These are phyloP conservation scores for Brassica rapa DNA, from an alignment of 345 rosid genomes.

Conservation along the genomic window DNA sequence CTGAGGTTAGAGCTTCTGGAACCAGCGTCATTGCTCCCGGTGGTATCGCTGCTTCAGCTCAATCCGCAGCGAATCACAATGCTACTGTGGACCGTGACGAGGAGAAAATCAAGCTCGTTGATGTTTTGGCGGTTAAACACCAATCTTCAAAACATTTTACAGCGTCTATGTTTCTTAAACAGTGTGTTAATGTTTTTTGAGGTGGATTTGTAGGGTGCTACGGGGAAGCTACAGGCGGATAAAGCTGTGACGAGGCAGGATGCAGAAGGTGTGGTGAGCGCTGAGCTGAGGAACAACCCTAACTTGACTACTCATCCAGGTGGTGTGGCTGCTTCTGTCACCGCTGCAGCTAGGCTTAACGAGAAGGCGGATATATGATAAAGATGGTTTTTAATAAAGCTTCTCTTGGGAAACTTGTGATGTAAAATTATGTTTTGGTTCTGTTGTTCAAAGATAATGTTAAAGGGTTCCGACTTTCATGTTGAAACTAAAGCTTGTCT, in stretches of 20 bases:
- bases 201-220: conserved; percentile 49
- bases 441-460: not conserved
- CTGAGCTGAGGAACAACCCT: conserved; percentile 70
- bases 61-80: conserved; percentile 64
- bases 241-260: conserved; percentile 65
- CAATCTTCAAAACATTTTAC: not conserved
- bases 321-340: conserved; percentile 66
- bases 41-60: conserved; percentile 67
- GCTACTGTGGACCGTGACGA: conserved; percentile 44
- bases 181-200: not conserved
- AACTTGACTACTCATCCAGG: conserved; percentile 51
- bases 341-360: conserved; percentile 71
- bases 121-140: conserved; percentile 47
- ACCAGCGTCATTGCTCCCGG: conserved; percentile 48
- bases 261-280: conserved; percentile 64
- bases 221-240: conserved; percentile 53
- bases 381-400: conserved; percentile 46
- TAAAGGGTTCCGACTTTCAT: not conserved
- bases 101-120: conserved; percentile 59
- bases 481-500: not conserved
- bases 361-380: conserved; percentile 37
- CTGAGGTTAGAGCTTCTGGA: conserved; percentile 69
- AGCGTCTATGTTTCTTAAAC: not conserved
- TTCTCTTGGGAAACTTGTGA: conserved; percentile 37
- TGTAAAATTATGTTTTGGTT: conserved; percentile 51